Evolutionary conservation across 1,284 basidiomycete species (phyloP).

Genomic region (Erythrobasidium hasegawianum): DNA sequence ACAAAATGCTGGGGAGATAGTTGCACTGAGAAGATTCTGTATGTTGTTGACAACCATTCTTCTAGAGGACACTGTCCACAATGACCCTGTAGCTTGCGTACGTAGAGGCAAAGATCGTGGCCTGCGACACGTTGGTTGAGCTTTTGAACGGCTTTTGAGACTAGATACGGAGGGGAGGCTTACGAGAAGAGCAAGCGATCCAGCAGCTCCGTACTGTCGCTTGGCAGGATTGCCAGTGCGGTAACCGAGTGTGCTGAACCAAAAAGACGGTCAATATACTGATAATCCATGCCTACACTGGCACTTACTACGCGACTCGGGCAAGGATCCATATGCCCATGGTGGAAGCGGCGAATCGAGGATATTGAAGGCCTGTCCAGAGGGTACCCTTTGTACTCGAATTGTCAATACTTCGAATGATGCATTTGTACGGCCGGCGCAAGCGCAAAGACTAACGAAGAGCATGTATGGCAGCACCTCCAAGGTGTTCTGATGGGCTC

Average conservation of each 20-base stretch:
- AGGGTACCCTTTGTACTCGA: too few relatives aligned
- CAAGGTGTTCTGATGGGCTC: conserved; percentile 26
- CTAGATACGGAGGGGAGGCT: background rate
- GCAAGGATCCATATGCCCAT: conserved; percentile 15
- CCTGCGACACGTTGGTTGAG: background rate
- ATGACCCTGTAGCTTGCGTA: conserved; percentile 21
- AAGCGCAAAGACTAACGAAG: conserved; percentile 1
- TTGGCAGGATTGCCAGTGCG: conserved; percentile 20
- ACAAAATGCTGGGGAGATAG: conserved; percentile 68
- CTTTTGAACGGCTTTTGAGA: background rate
- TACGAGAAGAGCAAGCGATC: conserved; percentile 22
- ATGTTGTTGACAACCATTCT: background rate
- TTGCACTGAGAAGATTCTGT: background rate
- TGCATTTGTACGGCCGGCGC: too few relatives aligned
- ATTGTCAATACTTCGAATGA: too few relatives aligned
- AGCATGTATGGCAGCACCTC: conserved; percentile 13
- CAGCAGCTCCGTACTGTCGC: conserved; percentile 20
- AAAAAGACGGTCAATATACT: too few relatives aligned
- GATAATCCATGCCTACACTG: too few relatives aligned
- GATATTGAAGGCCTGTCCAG: conserved; percentile 10
- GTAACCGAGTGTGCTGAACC: conserved; percentile 30
- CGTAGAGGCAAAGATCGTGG: conserved; percentile 8
- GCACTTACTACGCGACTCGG: conserved; percentile 3
- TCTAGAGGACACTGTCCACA: conserved; percentile 11
- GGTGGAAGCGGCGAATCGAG: conserved; percentile 12